Percentiles rank a stretch among this genome's conserved stretches.
Evolutionary conservation across 768 basidiomycete genomes (phyloP).

Genomic region (Pleurotus pulmonarius): DNA sequence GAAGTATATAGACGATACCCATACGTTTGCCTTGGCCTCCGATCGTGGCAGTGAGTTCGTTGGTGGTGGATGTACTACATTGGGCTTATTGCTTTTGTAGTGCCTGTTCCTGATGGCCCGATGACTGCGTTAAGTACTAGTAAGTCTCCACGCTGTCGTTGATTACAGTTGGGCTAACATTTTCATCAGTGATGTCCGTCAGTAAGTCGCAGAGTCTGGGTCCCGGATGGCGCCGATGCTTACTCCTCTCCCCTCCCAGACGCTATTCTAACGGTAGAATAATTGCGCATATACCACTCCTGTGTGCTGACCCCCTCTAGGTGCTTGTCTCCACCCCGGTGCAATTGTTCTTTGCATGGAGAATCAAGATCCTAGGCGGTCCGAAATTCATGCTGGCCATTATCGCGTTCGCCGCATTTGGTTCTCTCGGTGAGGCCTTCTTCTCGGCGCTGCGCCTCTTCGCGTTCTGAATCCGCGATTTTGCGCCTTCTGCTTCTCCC

Average conservation of each 20-base stretch:
- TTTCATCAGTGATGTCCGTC: constrained; percentile 1
- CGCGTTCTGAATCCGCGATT: neutral
- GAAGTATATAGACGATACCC: constrained; percentile 15
- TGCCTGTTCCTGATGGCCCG: neutral
- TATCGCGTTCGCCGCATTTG: constrained; percentile 12
- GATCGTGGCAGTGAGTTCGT: constrained; percentile 12
- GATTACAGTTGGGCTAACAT: neutral
- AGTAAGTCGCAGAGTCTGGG: neutral
- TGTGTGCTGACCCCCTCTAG: constrained; percentile 5
- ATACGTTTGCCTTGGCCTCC: neutral
- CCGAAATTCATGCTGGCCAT: constrained; percentile 13
- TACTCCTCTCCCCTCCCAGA: constrained; percentile 9
- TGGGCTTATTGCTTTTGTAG: neutral
- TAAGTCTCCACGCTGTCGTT: neutral
- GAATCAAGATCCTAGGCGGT: constrained; percentile 15
- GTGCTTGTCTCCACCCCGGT: constrained; percentile 18
- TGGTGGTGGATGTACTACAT: too few relatives aligned
- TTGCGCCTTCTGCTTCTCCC: neutral
- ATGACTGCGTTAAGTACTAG: neutral
- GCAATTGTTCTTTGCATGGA: constrained; percentile 19
- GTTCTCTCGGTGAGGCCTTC: constrained; percentile 12
- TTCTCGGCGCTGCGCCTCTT: too few relatives aligned
- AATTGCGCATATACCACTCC: neutral
- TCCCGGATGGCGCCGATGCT: neutral
- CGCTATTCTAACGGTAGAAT: constrained; percentile 11